phyloP scores from a whole-genome alignment of 2,329 filamentous ascomycete species.

The Coniochaeta sp. region DNA sequence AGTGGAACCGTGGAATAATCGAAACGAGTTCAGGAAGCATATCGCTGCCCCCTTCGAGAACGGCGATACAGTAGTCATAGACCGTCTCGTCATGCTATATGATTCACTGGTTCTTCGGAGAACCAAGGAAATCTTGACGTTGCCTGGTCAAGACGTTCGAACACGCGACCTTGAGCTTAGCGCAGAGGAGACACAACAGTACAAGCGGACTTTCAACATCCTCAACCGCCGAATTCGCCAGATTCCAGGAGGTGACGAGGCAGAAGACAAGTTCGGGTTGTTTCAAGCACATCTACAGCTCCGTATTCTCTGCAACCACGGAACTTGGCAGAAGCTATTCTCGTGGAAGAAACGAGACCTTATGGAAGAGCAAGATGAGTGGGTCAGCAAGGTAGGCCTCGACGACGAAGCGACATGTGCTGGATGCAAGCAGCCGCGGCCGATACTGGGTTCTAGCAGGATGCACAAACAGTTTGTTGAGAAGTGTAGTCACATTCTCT shows the following conservation, averaged over 20 bases:
- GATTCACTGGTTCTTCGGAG: conserved; percentile 33
- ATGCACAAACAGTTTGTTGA: conserved; percentile 12
- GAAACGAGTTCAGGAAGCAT: conserved; percentile 31
- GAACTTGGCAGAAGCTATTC: conserved; percentile 36
- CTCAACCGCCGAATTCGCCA: conserved; percentile 30
- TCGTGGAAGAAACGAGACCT: conserved; percentile 30
- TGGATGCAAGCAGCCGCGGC: conserved; percentile 25
- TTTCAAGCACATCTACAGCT: conserved; percentile 39
- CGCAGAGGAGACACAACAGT: conserved; percentile 21
- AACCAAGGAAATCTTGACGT: conserved; percentile 29
- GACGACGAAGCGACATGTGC: conserved; percentile 18
- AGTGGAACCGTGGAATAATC: conserved; percentile 31
- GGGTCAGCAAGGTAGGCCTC: conserved; percentile 12
- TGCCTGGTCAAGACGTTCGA: conserved; percentile 21
- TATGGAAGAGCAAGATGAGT: conserved; percentile 24
- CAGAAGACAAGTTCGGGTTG: conserved; percentile 30
- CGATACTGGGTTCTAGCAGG: conserved; percentile 16
- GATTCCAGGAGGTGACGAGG: conserved; percentile 19
- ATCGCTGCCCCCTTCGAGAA: conserved; percentile 33
- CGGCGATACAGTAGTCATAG: conserved; percentile 13
- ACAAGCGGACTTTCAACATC: conserved; percentile 25
- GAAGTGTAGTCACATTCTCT: conserved; percentile 22
- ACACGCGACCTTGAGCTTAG: conserved; percentile 23
- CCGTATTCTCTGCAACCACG: conserved; percentile 41
- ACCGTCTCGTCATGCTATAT: conserved; percentile 24